Percentiles rank a stretch among this genome's conserved stretches.
phyloP scores from a whole-genome alignment of 2,329 filamentous ascomycete genomes.

The Fonsecaea multimorphosa region DNA sequence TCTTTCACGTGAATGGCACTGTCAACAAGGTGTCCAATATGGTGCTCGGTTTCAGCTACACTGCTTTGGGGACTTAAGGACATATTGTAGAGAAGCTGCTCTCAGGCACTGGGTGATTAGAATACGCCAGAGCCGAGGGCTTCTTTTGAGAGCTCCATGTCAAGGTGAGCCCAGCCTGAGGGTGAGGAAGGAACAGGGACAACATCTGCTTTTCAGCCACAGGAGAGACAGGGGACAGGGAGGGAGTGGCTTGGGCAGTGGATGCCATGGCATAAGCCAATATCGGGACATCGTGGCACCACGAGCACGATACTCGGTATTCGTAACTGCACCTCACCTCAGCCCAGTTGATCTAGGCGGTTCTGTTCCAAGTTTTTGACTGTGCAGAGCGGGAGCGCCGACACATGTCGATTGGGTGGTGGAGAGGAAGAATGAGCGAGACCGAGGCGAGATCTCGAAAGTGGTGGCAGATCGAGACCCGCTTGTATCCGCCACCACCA shows the following conservation, averaged over 20 bases:
- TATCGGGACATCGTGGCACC: not conserved
- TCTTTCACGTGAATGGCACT: conserved; percentile 23
- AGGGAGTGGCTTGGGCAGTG: not conserved
- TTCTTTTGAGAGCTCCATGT: not conserved
- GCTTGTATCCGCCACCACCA: not conserved
- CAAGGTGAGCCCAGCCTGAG: not conserved
- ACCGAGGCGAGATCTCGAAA: conserved; percentile 17
- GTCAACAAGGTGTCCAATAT: conserved; percentile 24
- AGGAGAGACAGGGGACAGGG: not conserved
- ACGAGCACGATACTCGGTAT: not conserved
- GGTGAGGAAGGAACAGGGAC: not conserved
- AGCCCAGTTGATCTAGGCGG: conserved; percentile 1
- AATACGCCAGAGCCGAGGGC: not conserved
- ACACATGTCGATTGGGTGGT: conserved; percentile 13
- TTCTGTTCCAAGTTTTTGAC: conserved; percentile 17
- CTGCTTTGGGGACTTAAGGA: conserved; percentile 10
- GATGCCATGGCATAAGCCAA: not conserved
- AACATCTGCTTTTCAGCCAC: not conserved
- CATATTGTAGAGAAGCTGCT: conserved; percentile 1
- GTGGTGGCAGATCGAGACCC: not conserved
- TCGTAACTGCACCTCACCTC: not conserved
- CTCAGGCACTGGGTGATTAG: not conserved
- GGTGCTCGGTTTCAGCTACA: conserved; percentile 20
- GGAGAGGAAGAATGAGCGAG: not conserved
- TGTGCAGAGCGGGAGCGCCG: not conserved